Conservation (phyloP, 345 rosid species). For the Raphanus raphanistrum region DNA sequence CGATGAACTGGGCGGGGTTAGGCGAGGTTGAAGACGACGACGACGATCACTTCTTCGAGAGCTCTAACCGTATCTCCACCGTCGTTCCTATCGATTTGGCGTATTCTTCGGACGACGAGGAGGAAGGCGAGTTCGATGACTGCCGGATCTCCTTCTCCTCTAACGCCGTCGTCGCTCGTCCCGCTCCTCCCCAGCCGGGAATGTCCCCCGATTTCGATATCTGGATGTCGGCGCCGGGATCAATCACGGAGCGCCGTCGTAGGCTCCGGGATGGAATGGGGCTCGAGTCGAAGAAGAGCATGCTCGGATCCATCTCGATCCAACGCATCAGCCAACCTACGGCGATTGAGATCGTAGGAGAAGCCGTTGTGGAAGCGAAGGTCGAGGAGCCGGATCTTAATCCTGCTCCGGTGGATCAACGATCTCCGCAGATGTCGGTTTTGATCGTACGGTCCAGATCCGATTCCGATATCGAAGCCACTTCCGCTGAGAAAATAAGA, state of each 20-base stretch:
- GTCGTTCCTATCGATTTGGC: slow-evolving; percentile 52
- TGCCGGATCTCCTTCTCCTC: slow-evolving; percentile 68
- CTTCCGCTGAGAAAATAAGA: slow-evolving; percentile 47
- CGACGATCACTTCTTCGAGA: slow-evolving; percentile 68
- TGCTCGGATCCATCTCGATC: slow-evolving; percentile 41
- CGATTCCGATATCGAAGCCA: slow-evolving; percentile 62
- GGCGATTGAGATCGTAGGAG: neutral
- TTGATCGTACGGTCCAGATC: slow-evolving; percentile 71
- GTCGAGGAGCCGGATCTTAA: neutral
- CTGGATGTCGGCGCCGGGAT: slow-evolving; percentile 91
- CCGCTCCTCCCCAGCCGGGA: slow-evolving; percentile 32
- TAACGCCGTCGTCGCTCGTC: slow-evolving; percentile 14
- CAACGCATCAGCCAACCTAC: slow-evolving; percentile 30
- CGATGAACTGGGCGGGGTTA: slow-evolving; percentile 80
- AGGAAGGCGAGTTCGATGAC: slow-evolving; percentile 65
- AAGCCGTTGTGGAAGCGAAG: slow-evolving; percentile 15
- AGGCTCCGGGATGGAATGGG: slow-evolving; percentile 84
- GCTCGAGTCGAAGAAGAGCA: slow-evolving; percentile 44
- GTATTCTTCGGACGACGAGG: slow-evolving; percentile 67
- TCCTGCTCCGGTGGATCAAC: slow-evolving; percentile 7
- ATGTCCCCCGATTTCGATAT: slow-evolving; percentile 62
- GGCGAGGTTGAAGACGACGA: slow-evolving; percentile 69
- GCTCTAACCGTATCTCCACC: slow-evolving; percentile 54
- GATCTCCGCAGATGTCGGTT: slow-evolving; percentile 36
- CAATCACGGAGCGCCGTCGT: slow-evolving; percentile 70